phyloP scores from a whole-genome alignment of 192 early-diverging fungal genomes.

The Cetraspora pellucida region DNA sequence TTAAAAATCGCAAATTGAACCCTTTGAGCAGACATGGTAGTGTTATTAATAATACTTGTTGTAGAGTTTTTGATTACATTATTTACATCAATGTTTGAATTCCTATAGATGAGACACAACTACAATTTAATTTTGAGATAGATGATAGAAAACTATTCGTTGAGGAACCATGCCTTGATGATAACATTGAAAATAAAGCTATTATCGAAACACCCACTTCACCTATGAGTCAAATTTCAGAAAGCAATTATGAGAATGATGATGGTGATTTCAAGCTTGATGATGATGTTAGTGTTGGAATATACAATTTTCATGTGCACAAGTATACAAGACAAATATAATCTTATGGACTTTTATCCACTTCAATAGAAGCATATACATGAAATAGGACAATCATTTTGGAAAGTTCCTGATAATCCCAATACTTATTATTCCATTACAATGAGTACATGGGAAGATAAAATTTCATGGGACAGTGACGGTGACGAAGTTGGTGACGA shows the following conservation, averaged over 20 bases:
- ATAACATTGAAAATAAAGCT: neutral
- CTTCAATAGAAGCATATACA: slow-evolving; percentile 11
- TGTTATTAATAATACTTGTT: neutral
- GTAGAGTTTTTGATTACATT: neutral
- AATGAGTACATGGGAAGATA: slow-evolving; percentile 82
- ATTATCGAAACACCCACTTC: neutral
- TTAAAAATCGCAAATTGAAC: slow-evolving; percentile 42
- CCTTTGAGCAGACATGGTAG: slow-evolving; percentile 42
- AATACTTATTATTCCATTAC: slow-evolving; percentile 68
- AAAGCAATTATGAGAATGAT: slow-evolving; percentile 11
- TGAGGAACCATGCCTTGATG: neutral
- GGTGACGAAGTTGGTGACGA: slow-evolving; percentile 36
- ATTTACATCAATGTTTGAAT: neutral
- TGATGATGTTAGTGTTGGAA: no score
- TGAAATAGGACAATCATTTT: slow-evolving; percentile 35
- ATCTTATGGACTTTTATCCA: neutral
- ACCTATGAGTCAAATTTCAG: neutral
- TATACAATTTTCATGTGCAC: no score
- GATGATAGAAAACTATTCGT: slow-evolving; percentile 39
- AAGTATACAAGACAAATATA: no score
- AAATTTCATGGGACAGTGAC: slow-evolving; percentile 74
- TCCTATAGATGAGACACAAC: slow-evolving; percentile 28
- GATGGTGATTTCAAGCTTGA: no score
- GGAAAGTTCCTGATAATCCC: slow-evolving; percentile 43
- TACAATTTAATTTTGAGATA: slow-evolving; percentile 37